phyloP scores from a whole-genome alignment of 768 basidiomycete species.

The Mycena amicta region DNA sequence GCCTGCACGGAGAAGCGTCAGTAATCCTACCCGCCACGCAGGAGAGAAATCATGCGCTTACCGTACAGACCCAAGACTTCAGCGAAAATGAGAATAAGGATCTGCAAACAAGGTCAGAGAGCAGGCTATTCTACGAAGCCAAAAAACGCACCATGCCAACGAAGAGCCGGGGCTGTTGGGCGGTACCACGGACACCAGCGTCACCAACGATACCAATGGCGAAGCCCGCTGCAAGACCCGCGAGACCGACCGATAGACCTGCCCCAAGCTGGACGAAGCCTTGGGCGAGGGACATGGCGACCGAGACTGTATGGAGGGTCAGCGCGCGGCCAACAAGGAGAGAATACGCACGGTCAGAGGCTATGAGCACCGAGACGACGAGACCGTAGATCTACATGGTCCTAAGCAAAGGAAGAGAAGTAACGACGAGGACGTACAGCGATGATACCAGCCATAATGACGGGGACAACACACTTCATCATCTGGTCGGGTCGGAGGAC shows the following conservation, averaged over 20 bases:
- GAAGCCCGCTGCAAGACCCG: conserved; percentile 95
- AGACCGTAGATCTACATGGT: conserved; percentile 85
- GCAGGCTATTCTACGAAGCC: neutral
- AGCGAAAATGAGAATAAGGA: conserved; percentile 97
- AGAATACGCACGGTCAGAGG: conserved; percentile 70
- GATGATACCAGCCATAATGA: conserved; percentile 99
- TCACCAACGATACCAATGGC: conserved; percentile 99
- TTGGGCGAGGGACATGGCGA: conserved; percentile 86
- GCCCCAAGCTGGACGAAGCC: conserved; percentile 95
- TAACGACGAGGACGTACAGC: conserved; percentile 63
- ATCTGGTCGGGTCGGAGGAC: conserved; percentile 94
- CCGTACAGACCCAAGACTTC: conserved; percentile 93
- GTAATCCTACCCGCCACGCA: neutral
- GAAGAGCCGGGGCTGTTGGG: conserved; percentile 92
- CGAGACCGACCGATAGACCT: conserved; percentile 88
- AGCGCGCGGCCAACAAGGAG: neutral
- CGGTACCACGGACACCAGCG: conserved; percentile 96
- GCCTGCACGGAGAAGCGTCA: conserved; percentile 41
- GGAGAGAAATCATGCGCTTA: conserved; percentile 30
- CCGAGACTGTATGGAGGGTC: conserved; percentile 49
- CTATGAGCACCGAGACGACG: conserved; percentile 98
- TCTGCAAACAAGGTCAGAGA: conserved; percentile 43
- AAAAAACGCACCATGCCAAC: conserved; percentile 81
- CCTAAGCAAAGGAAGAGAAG: conserved; percentile 1
- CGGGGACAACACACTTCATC: conserved; percentile 97